Evolutionary conservation across 140 eudicot species (phyloP).

Genomic region (Anethum foeniculum): DNA sequence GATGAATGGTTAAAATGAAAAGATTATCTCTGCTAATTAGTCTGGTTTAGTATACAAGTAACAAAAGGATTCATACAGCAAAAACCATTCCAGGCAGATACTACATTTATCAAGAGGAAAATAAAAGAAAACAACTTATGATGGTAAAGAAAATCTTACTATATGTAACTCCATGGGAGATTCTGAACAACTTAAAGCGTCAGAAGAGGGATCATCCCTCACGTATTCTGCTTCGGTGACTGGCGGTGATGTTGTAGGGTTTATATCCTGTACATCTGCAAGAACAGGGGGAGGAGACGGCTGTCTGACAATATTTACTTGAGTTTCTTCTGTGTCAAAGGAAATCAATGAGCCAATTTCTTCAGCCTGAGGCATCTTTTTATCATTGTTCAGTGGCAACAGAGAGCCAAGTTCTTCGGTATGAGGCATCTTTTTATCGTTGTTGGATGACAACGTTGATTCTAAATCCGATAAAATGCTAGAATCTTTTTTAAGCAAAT

Average conservation of each 20-base stretch:
- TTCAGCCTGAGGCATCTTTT: conserved; percentile 23
- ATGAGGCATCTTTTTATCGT: conserved; percentile 25
- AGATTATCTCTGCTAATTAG: neutral
- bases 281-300: conserved; percentile 94
- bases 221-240: conserved; percentile 31
- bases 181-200: conserved; percentile 51
- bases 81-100: neutral
- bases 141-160: conserved; percentile 33
- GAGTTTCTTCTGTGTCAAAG: conserved; percentile 59
- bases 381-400: conserved; percentile 36
- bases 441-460: conserved; percentile 21
- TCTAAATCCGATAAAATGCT: conserved; percentile 28
- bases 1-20: conserved; percentile 11
- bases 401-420: conserved; percentile 55
- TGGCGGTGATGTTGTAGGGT: conserved; percentile 37
- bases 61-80: neutral
- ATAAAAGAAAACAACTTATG: conserved; percentile 8
- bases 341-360: conserved; percentile 75
- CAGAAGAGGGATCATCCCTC: conserved; percentile 30
- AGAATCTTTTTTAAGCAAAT: conserved; percentile 23
- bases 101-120: neutral
- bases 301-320: conserved; percentile 55
- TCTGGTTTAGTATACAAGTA: conserved; percentile 12
- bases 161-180: conserved; percentile 83
- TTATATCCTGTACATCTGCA: conserved; percentile 82